These are phyloP conservation scores for Papiliotrema nemorosa DNA, from an alignment of 1,284 basidiomycete genomes.

Conservation along the genomic window DNA sequence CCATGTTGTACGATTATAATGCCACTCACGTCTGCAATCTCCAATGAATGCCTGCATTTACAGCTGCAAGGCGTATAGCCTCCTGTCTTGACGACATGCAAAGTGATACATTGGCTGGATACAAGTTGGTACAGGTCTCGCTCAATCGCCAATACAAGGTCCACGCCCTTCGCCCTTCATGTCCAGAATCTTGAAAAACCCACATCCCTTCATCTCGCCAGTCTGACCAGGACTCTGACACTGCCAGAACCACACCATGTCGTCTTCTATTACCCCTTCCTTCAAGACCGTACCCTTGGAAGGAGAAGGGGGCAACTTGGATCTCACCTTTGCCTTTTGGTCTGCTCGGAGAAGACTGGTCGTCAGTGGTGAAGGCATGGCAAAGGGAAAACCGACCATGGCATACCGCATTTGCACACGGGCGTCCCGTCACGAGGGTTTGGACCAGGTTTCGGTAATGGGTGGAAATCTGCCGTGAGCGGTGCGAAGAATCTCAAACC, in stretches of 20 bases:
- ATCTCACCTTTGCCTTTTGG: constrained; percentile 47
- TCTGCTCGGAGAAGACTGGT: constrained; percentile 48
- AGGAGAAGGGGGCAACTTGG: constrained; percentile 11
- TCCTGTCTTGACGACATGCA: no score
- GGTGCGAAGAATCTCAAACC: constrained; percentile 1
- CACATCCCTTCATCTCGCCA: constrained; percentile 75
- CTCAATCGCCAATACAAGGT: constrained; percentile 40
- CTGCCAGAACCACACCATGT: constrained; percentile 74
- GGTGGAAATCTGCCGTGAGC: constrained; percentile 65
- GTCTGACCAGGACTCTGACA: constrained; percentile 76
- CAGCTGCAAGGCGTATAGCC: not conserved
- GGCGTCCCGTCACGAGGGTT: constrained; percentile 46
- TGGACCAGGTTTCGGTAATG: constrained; percentile 46
- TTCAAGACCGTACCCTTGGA: not conserved
- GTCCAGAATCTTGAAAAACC: constrained; percentile 75
- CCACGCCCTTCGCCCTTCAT: constrained; percentile 66
- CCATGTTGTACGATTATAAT: not conserved
- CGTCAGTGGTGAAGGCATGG: not conserved
- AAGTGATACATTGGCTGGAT: no score
- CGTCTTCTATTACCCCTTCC: constrained; percentile 27
- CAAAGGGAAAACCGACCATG: constrained; percentile 51
- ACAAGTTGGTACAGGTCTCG: no score
- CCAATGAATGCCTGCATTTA: not conserved
- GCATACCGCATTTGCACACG: constrained; percentile 72
- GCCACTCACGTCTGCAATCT: no score